Evolutionary conservation across 495 filamentous ascomycete species (phyloP), one percentile per base, ranked within the genome.

Genomic region (Talaromyces adpressus): DNA sequence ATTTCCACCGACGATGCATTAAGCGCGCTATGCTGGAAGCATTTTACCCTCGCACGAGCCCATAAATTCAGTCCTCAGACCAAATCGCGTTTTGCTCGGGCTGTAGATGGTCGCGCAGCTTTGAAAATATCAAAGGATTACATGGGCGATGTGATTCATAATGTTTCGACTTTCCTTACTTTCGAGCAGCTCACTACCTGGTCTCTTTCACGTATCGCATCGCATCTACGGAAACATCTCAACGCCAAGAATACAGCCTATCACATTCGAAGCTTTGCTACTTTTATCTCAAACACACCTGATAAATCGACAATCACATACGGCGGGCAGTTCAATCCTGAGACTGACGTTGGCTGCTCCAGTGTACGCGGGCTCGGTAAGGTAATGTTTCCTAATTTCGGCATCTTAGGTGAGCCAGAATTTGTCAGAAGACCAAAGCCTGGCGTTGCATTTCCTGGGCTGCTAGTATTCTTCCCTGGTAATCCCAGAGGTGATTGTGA

Each of bases 1-100:
- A 59, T 80, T 27, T 77, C 78, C 7, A 82, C 78, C 18, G 75
- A 84, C 60, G 82, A 84, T 64, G 71, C 75, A 23, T 68, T 84
- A 22, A 79, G 65, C 57, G 78, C 81, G 39, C 78, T 81, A 22
- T 67, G 80, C 54, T 85, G 75, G 74, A 61, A 74, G 63, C 64
- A 65, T 22, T 27, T 77, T 54, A 59, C 65, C 54, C 25, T 57
- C 49, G 66, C 64, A 3, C 72, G 72, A 4, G 29, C 16, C 1
- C 57, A 60, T 2, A 20, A 59, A 18, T 61, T 62, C 12, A 29
- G 69, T 3, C 67, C 69, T 2, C 11, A 45, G 7, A 58, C 53
- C 0, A 14, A 45, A 2, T 67, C 70, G 7, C 69, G 66, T 18
- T 70, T 76, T 49, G 41, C 63, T 1, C 69, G 74, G 16, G 63